A percentile compares a stretch with the other conserved stretches of the same genome.
Evolutionary conservation across 164 flowering plant species (phyloP).

Genomic region (Houttuynia cordata): DNA sequence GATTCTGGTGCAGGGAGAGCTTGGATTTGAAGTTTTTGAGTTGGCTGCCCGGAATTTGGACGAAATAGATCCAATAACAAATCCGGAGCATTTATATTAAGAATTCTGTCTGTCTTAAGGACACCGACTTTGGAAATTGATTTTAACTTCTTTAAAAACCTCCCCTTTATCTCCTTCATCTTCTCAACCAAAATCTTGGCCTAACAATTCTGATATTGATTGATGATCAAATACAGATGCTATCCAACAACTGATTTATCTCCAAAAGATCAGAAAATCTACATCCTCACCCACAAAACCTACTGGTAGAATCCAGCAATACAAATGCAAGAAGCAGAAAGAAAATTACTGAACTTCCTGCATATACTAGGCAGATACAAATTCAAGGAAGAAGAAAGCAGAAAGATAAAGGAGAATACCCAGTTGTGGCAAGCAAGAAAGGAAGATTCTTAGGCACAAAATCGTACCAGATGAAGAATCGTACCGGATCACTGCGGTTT

Average conservation of each 20-base stretch:
- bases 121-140: slow-evolving; percentile 36
- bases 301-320: too few species aligned
- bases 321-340: too few species aligned
- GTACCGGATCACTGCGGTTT: background rate
- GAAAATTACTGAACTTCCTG: too few species aligned
- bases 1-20: slow-evolving; percentile 13
- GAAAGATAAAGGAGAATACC: background rate
- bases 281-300: too few species aligned
- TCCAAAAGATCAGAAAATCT: background rate
- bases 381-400: too few species aligned
- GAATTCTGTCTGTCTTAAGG: slow-evolving; percentile 38
- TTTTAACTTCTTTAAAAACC: slow-evolving; percentile 61
- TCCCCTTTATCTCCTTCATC: slow-evolving; percentile 67
- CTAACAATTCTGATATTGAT: background rate
- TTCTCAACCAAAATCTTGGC: background rate
- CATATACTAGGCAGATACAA: too few species aligned
- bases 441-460: background rate
- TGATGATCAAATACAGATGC: too few species aligned
- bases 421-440: background rate
- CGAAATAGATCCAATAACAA: slow-evolving; percentile 13
- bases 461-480: too few species aligned
- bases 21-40: slow-evolving; percentile 1
- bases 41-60: slow-evolving; percentile 3
- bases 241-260: background rate
- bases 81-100: slow-evolving; percentile 40